phyloP scores from a whole-genome alignment of 305 asterid genomes.

The Andrographis paniculata region DNA sequence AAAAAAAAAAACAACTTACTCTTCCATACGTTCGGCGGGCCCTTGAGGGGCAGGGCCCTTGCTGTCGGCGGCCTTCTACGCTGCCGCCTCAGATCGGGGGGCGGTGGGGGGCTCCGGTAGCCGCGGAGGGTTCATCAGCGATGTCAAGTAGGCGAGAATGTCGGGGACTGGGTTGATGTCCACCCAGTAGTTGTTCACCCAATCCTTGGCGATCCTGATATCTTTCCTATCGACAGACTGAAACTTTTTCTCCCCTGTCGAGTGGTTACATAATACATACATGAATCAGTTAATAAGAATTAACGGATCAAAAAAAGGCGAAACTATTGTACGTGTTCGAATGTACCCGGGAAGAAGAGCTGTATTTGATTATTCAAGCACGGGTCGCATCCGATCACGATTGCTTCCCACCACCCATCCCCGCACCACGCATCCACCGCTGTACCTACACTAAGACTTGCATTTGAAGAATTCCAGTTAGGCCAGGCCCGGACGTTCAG shows the following conservation, averaged over 20 bases:
- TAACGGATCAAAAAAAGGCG: too few relatives aligned
- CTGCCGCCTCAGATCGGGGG: too few relatives aligned
- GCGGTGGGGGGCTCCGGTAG: too few relatives aligned
- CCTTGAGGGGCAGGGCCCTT: too few relatives aligned
- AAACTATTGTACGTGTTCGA: too few relatives aligned
- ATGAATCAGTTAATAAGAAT: too few relatives aligned
- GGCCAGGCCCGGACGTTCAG: conserved; percentile 46
- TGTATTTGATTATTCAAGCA: conserved; percentile 20
- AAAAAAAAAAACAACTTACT: too few relatives aligned
- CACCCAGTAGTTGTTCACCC: conserved; percentile 44
- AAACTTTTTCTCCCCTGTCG: conserved; percentile 41
- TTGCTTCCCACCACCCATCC: conserved; percentile 76
- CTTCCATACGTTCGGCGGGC: too few relatives aligned
- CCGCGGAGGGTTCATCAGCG: too few relatives aligned
- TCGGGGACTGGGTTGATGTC: conserved; percentile 30
- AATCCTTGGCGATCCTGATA: conserved; percentile 44
- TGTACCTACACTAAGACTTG: conserved; percentile 31
- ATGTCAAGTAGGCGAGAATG: conserved; percentile 26
- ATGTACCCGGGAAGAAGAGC: conserved; percentile 53
- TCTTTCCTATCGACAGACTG: conserved; percentile 23
- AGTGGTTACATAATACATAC: background rate
- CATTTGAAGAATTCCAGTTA: conserved; percentile 15
- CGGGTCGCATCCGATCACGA: conserved; percentile 29
- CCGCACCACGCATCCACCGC: conserved; percentile 66
- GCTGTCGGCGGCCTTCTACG: too few relatives aligned